Evolutionary conservation across 441 rosid species (phyloP).

Genomic region (Flueggea neowawraea): DNA sequence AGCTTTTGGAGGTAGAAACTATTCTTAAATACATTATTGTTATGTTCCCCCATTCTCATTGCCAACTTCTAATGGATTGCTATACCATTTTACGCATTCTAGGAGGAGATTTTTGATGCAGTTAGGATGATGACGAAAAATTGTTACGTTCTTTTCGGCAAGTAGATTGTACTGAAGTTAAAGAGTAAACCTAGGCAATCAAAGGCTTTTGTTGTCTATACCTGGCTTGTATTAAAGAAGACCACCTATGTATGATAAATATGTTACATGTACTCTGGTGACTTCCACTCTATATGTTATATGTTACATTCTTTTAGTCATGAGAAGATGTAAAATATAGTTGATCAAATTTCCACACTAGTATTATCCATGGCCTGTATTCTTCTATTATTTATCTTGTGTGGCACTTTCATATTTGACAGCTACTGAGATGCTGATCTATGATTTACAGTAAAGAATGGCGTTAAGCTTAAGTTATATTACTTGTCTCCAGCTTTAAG

Average conservation of each 20-base stretch:
- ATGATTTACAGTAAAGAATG: too few relatives aligned
- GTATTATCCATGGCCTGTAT: too few relatives aligned
- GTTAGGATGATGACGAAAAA: slow-evolving; percentile 1
- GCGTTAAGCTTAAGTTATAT: too few relatives aligned
- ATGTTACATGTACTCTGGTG: neutral
- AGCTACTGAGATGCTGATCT: too few relatives aligned
- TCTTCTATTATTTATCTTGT: too few relatives aligned
- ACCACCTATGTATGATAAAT: neutral
- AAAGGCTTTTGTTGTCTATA: neutral
- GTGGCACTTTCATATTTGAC: too few relatives aligned
- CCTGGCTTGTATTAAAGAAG: neutral
- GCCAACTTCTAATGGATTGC: neutral
- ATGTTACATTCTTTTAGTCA: too few relatives aligned
- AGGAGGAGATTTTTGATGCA: slow-evolving; percentile 98
- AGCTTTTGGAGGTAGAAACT: slow-evolving; percentile 75
- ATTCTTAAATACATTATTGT: neutral
- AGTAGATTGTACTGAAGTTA: slow-evolving; percentile 3
- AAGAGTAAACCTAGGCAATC: too few relatives aligned
- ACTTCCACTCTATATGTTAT: too few relatives aligned
- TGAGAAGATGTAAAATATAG: too few relatives aligned
- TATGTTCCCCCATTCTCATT: neutral
- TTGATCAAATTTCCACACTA: too few relatives aligned
- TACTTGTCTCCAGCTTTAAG: too few relatives aligned
- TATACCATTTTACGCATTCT: slow-evolving; percentile 6
- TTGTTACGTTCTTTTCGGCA: slow-evolving; percentile 11